These are phyloP conservation scores for Protoeuglena noctilucae DNA, from an alignment of 139 green algal genomes.

Conservation along the genomic window DNA sequence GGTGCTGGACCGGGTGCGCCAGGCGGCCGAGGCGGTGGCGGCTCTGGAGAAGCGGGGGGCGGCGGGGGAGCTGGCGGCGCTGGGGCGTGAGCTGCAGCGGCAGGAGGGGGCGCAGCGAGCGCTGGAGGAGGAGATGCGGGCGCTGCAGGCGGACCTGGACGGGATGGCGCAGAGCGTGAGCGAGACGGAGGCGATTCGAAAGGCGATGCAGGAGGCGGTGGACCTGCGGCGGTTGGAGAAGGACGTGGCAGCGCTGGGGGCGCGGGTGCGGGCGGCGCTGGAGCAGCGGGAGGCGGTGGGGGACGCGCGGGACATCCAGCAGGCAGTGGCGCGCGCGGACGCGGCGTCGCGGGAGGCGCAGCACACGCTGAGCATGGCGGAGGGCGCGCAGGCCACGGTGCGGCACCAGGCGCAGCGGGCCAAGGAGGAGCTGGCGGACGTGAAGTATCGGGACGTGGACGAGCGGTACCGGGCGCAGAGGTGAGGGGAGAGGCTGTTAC, in stretches of 20 bases:
- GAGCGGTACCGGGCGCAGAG: conserved; percentile 28
- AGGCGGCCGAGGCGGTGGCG: background rate
- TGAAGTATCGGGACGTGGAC: conserved; percentile 60
- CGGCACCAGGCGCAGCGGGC: conserved; percentile 12
- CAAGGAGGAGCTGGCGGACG: conserved; percentile 20
- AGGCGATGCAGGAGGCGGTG: conserved; percentile 1
- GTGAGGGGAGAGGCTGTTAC: too few species aligned
- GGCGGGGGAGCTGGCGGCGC: too few species aligned
- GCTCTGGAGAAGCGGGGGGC: too few species aligned
- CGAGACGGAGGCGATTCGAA: background rate
- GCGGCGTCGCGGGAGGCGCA: conserved; percentile 9
- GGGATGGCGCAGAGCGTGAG: background rate
- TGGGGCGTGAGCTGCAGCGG: background rate
- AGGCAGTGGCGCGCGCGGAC: conserved; percentile 10
- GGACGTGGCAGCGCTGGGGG: conserved; percentile 1
- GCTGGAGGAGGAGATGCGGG: too few species aligned
- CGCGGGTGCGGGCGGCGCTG: too few species aligned
- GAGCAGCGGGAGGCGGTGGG: conserved; percentile 4
- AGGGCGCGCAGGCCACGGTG: conserved; percentile 18
- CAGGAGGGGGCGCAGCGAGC: background rate
- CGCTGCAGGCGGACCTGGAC: background rate
- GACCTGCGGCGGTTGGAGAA: conserved; percentile 4
- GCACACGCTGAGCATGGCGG: conserved; percentile 13
- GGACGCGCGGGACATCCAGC: conserved; percentile 11
- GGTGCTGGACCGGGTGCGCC: background rate